These are phyloP conservation scores for Clarkia xantiana DNA, from an alignment of 345 rosid species.

Conservation along the genomic window DNA sequence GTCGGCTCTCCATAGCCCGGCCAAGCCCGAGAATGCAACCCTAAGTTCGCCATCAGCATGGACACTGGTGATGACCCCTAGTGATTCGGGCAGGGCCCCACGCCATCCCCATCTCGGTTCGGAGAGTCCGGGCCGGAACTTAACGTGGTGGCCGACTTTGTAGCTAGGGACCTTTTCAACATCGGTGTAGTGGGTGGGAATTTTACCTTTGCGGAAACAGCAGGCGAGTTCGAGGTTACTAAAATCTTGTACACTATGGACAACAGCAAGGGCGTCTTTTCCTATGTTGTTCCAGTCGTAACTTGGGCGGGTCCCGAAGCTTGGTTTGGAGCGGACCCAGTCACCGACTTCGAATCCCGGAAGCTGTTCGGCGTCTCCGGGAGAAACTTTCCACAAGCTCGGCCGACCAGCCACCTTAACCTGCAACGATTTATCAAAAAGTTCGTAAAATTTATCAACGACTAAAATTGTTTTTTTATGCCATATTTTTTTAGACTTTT, in stretches of 20 bases:
- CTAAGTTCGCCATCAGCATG: slow-evolving; percentile 92
- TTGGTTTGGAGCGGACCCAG: slow-evolving; percentile 91
- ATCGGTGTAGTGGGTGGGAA: slow-evolving; percentile 63
- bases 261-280: slow-evolving; percentile 81
- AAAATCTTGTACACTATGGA: slow-evolving; percentile 78
- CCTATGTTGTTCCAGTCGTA: slow-evolving; percentile 87
- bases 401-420: slow-evolving; percentile 69
- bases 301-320: slow-evolving; percentile 82
- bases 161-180: slow-evolving; percentile 66
- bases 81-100: slow-evolving; percentile 59
- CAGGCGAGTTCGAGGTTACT: slow-evolving; percentile 87
- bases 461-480: no score
- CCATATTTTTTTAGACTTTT: no score
- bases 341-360: slow-evolving; percentile 97
- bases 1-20: slow-evolving; percentile 84
- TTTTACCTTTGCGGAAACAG: slow-evolving; percentile 88
- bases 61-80: slow-evolving; percentile 67
- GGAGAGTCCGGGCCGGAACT: slow-evolving; percentile 52
- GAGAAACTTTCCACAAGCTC: slow-evolving; percentile 80
- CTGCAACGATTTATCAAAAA: slow-evolving; percentile 15
- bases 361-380: slow-evolving; percentile 94
- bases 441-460: no score
- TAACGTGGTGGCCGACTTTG: slow-evolving; percentile 80
- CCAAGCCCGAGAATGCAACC: slow-evolving; percentile 71
- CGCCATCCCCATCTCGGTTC: slow-evolving; percentile 99